phyloP scores from a whole-genome alignment of 352 stramenopile genomes.

The Ophiocytium majus region DNA sequence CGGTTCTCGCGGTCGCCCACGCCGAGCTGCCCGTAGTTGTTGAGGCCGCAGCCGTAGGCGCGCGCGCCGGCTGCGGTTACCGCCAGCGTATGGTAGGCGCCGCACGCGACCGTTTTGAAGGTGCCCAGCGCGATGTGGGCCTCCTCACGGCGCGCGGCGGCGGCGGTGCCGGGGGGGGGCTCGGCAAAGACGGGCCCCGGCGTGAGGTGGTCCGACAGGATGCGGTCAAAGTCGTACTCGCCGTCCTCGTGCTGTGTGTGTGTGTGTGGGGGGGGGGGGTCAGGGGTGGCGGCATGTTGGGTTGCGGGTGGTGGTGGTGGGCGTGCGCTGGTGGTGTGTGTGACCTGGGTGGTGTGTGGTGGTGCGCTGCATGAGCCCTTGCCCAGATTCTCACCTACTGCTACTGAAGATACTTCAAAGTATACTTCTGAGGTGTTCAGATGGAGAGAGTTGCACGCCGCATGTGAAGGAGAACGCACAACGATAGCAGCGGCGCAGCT shows the following conservation, averaged over 20 bases:
- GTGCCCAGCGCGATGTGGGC: neutral
- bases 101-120: constrained; percentile 72
- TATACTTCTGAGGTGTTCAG: too few species aligned
- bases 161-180: constrained; percentile 29
- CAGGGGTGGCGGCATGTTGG: too few species aligned
- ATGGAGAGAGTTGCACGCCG: too few species aligned
- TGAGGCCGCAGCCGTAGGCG: constrained; percentile 86
- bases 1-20: constrained; percentile 68
- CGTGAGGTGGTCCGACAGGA: constrained; percentile 59
- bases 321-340: too few species aligned
- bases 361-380: too few species aligned
- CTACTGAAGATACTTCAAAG: too few species aligned
- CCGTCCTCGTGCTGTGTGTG: neutral
- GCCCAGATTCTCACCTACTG: too few species aligned
- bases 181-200: constrained; percentile 67
- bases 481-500: too few species aligned
- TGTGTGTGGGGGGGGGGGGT: neutral
- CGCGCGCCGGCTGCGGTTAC: constrained; percentile 55
- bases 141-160: neutral
- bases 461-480: too few species aligned
- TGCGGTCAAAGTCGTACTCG: constrained; percentile 58
- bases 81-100: constrained; percentile 77
- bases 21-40: constrained; percentile 95
- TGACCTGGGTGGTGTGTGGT: too few species aligned
- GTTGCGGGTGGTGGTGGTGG: too few species aligned